Conservation (phyloP, 2,329 filamentous ascomycete species). For the Pseudogymnoascus destructans region DNA sequence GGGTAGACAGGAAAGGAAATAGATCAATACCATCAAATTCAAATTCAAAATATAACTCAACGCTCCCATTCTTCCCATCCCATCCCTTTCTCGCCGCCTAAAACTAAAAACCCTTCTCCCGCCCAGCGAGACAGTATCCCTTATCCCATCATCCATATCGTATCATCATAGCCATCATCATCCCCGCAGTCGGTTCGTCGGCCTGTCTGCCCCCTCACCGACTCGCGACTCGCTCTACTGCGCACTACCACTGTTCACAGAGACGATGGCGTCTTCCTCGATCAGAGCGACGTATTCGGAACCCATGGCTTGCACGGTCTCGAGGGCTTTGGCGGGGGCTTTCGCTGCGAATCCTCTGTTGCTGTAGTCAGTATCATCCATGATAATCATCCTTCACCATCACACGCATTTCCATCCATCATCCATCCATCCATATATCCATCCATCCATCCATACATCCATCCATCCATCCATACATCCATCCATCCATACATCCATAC, state of each 20-base stretch:
- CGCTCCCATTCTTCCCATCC: neutral
- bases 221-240: conserved; percentile 14
- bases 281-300: conserved; percentile 49
- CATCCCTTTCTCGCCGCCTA: neutral
- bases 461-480: neutral
- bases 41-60: neutral
- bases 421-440: neutral
- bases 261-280: conserved; percentile 64
- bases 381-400: neutral
- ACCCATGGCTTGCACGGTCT: conserved; percentile 51
- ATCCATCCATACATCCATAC: neutral
- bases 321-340: conserved; percentile 54
- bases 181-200: neutral
- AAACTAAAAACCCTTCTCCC: no score
- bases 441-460: neutral
- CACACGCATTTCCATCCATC: no score
- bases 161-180: neutral
- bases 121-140: neutral
- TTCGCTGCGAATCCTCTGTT: conserved; percentile 65
- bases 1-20: no score
- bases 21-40: neutral
- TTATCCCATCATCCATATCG: neutral
- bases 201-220: neutral
- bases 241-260: conserved; percentile 27
- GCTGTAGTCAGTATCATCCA: conserved; percentile 4